phyloP scores from a whole-genome alignment of 1,139 yeast species.

The Arxiozyma bovina region DNA sequence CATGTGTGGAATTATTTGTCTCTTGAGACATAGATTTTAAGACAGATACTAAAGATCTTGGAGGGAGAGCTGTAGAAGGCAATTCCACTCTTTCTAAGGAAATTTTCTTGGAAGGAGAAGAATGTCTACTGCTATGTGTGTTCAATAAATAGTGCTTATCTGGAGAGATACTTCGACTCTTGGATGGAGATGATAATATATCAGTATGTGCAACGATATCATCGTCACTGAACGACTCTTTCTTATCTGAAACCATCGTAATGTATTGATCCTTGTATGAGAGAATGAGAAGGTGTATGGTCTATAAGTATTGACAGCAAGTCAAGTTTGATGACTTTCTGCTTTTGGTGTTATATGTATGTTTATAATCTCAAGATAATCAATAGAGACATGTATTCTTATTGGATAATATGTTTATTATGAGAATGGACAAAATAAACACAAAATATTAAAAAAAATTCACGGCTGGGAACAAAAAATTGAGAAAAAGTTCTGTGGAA shows the following conservation, averaged over 20 bases:
- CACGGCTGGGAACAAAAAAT: too few species aligned
- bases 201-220: constrained; percentile 21
- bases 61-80: background rate
- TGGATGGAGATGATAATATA: constrained; percentile 21
- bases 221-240: constrained; percentile 5
- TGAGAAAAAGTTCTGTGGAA: too few species aligned
- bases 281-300: background rate
- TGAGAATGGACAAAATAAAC: background rate
- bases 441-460: background rate
- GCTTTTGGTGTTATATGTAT: too few species aligned
- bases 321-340: background rate
- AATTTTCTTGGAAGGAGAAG: background rate
- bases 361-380: background rate
- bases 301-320: background rate
- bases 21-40: background rate
- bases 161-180: constrained; percentile 4
- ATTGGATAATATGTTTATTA: background rate
- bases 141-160: background rate
- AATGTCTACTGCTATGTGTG: background rate
- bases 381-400: background rate
- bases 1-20: background rate
- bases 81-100: background rate
- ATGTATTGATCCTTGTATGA: background rate
- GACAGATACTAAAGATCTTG: background rate
- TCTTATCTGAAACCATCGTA: background rate